Conservation (phyloP, 2,329 filamentous ascomycete genomes). For the Thelonectria discophora region DNA sequence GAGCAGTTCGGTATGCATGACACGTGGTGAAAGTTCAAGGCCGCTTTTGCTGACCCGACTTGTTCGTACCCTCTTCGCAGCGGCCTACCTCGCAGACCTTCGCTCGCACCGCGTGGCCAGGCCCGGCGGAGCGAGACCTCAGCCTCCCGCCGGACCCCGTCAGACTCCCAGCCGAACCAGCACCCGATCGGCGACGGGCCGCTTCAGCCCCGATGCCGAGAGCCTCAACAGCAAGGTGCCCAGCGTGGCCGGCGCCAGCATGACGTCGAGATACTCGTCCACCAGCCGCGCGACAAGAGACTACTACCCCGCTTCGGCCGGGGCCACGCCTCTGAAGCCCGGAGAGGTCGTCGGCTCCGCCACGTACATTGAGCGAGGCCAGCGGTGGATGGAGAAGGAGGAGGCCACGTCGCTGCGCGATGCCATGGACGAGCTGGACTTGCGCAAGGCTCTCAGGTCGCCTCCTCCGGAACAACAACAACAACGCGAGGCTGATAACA, state of each 20-base stretch:
- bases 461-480: slow-evolving; percentile 35
- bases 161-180: slow-evolving; percentile 46
- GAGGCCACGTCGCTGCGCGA: slow-evolving; percentile 75
- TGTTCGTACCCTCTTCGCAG: slow-evolving; percentile 58
- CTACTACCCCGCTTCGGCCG: slow-evolving; percentile 57
- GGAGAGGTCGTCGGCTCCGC: slow-evolving; percentile 71
- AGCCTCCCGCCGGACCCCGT: slow-evolving; percentile 53
- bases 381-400: slow-evolving; percentile 83
- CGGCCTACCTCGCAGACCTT: slow-evolving; percentile 75
- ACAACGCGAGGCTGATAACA: not conserved
- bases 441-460: slow-evolving; percentile 52
- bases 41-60: slow-evolving; percentile 32
- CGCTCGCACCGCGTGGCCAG: slow-evolving; percentile 73
- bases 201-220: slow-evolving; percentile 45
- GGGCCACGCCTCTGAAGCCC: slow-evolving; percentile 59
- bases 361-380: slow-evolving; percentile 77
- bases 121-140: slow-evolving; percentile 76
- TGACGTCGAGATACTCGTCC: slow-evolving; percentile 61
- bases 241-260: slow-evolving; percentile 55
- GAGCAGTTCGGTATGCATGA: slow-evolving; percentile 68
- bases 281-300: slow-evolving; percentile 58
- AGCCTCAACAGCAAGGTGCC: slow-evolving; percentile 47
- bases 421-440: slow-evolving; percentile 77
- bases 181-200: slow-evolving; percentile 41
- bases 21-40: slow-evolving; percentile 24